Evolutionary conservation across 306 rosid species (phyloP), one percentile per base, ranked within the genome.

Genomic region (Macrotyloma uniflorum): DNA sequence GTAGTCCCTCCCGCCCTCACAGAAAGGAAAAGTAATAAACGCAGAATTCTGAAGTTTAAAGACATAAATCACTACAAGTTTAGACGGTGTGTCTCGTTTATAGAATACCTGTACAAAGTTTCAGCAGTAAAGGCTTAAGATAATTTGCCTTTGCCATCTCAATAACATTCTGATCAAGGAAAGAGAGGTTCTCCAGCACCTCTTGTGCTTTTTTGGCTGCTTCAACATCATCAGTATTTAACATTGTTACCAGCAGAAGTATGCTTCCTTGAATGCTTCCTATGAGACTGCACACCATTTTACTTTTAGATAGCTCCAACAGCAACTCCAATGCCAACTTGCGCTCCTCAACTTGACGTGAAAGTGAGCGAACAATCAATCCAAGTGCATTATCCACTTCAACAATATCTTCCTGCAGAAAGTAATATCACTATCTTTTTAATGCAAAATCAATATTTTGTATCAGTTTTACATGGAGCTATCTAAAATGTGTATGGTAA

Each of bases 101-200:
- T 40, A 76, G 74, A 82, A 62, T 83, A 91, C 97, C 97, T 89
- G 94, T 78, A 64, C 82, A 88, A 74, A 91, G 92, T 63, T 72
- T 84, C 66, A 33, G 79, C 83, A 91, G 74, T 80, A 91, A 61
- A 74, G 89, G 94, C 80, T 82, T 91, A 43, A 91, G 84, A 80
- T 91, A 85, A 76, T 88, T 89, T 9, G 92, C 91, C 73, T 85
- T 89, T 36, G 92, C 94, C 97, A 91, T 91, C 79, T 77, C 87
- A 78, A 80, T 73, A 43, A 91, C 91, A 83, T 91, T 91, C 36
- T 85, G 83, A 62, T 89, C 85, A 83, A 74, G 82, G 79, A 68
- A 73, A 30, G 94, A 85, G 51, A 91, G 86, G 47, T 83, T 91
- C 84, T 82, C 91, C 80, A 91, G 78, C 35, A 91, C 79, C 72